A percentile compares a stretch with the other conserved stretches of the same genome.
Conservation (phyloP, 2,329 filamentous ascomycete genomes). For the Fusarium miscanthi region DNA sequence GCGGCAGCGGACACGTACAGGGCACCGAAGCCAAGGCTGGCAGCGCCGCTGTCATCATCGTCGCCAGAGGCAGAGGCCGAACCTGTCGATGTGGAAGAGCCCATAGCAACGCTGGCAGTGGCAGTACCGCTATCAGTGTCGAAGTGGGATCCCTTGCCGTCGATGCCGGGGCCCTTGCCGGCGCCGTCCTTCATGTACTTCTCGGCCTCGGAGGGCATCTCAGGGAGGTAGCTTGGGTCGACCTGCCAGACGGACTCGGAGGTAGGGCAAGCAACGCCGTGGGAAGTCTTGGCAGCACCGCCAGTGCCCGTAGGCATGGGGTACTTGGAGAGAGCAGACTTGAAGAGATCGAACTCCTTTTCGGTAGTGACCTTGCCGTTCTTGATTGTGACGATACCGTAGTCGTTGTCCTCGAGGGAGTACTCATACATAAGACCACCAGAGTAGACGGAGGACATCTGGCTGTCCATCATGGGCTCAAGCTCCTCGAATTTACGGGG, state of each 20-base stretch:
- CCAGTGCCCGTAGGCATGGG: conserved; percentile 63
- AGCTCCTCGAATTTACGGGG: conserved; percentile 84
- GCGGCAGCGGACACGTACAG: conserved; percentile 52
- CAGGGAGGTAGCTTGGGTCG: conserved; percentile 60
- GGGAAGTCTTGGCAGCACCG: conserved; percentile 60
- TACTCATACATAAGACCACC: conserved; percentile 98
- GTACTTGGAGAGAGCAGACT: conserved; percentile 60
- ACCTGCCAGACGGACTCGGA: conserved; percentile 63
- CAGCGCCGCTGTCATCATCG: conserved; percentile 48
- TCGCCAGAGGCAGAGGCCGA: conserved; percentile 23
- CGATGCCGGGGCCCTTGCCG: conserved; percentile 64
- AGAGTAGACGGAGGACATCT: conserved; percentile 93
- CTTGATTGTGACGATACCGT: conserved; percentile 78
- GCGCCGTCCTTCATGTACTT: conserved; percentile 66
- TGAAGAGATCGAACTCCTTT: conserved; percentile 70
- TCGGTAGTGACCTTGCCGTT: conserved; percentile 65
- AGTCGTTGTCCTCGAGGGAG: conserved; percentile 80
- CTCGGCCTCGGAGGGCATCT: conserved; percentile 61
- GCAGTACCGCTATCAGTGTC: conserved; percentile 60
- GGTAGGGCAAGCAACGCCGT: conserved; percentile 61
- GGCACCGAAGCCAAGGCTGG: conserved; percentile 48
- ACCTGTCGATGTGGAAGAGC: conserved; percentile 46
- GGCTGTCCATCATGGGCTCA: conserved; percentile 76
- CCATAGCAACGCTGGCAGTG: conserved; percentile 54
- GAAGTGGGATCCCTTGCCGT: conserved; percentile 65